A percentile compares a stretch with the other conserved stretches of the same genome.
phyloP scores from a whole-genome alignment of 805 yeast species.

The Yarrowia keelungensis region DNA sequence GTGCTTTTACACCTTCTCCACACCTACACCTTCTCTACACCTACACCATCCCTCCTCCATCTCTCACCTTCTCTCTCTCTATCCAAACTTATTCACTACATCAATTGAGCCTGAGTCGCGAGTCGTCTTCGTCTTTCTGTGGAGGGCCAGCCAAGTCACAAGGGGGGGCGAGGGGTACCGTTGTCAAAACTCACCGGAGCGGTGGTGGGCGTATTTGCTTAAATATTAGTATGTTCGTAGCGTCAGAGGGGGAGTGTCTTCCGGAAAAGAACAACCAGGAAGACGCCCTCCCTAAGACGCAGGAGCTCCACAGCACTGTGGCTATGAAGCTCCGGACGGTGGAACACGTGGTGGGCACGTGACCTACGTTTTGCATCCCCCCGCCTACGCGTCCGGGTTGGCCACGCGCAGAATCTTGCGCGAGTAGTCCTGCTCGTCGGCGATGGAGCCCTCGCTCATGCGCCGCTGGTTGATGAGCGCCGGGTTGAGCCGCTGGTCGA shows the following conservation, averaged over 20 bases:
- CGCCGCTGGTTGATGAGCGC: slow-evolving; percentile 83
- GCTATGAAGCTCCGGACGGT: no score
- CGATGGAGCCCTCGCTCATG: slow-evolving; percentile 82
- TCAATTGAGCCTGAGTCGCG: slow-evolving; percentile 6
- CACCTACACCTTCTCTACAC: background rate
- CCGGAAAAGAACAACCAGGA: no score
- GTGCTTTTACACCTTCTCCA: no score
- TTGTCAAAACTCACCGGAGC: no score
- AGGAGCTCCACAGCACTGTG: no score
- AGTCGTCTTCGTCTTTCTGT: background rate
- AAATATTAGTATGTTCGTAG: slow-evolving; percentile 27
- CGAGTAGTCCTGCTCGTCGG: slow-evolving; percentile 83
- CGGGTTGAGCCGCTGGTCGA: slow-evolving; percentile 75
- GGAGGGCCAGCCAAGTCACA: slow-evolving; percentile 18
- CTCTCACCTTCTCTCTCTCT: background rate
- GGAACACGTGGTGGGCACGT: no score
- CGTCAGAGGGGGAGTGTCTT: no score
- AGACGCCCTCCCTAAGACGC: no score
- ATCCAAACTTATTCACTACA: slow-evolving; percentile 19
- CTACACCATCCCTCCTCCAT: no score
- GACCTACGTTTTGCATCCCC: no score
- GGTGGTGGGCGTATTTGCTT: background rate
- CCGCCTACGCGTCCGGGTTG: slow-evolving; percentile 70
- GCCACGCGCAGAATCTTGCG: slow-evolving; percentile 85
- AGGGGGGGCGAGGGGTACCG: background rate